Evolutionary conservation across 768 basidiomycete species (phyloP).

Genomic region (Russula virescens): DNA sequence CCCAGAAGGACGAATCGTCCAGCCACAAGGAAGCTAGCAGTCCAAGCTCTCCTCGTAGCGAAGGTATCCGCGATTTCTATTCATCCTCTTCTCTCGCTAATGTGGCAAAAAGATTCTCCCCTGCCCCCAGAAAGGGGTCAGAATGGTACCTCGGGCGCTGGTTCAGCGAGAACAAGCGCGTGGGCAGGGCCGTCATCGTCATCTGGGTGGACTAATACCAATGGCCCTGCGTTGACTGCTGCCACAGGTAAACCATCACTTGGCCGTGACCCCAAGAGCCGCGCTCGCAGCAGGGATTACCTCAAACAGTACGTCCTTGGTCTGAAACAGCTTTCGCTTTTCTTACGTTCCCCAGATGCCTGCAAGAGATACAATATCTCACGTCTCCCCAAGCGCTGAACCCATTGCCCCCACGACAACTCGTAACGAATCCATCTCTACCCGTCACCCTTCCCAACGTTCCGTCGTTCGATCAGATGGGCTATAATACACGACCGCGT

Average conservation of each 20-base stretch:
- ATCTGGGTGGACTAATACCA: conserved; percentile 40
- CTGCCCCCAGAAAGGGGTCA: conserved; percentile 55
- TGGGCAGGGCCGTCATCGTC: conserved; percentile 45
- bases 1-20: conserved; percentile 64
- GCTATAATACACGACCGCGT: conserved; percentile 74
- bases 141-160: conserved; percentile 36
- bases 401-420: conserved; percentile 83
- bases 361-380: conserved; percentile 96
- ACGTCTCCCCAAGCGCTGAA: conserved; percentile 98
- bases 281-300: conserved; percentile 92
- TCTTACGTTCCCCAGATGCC: conserved; percentile 53
- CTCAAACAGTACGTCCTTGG: conserved; percentile 92
- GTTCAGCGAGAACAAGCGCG: conserved; percentile 48
- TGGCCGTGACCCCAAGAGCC: conserved; percentile 90
- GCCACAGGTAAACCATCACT: conserved; percentile 61
- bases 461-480: conserved; percentile 66
- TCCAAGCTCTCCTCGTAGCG: conserved; percentile 79
- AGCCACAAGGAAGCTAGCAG: conserved; percentile 77
- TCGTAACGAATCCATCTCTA: conserved; percentile 59
- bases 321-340: conserved; percentile 71
- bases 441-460: conserved; percentile 65
- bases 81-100: conserved; percentile 14
- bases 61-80: conserved; percentile 44
- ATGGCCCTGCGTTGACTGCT: conserved; percentile 38
- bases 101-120: conserved; percentile 55